Base-by-base conservation (phyloP, 2,329 filamentous ascomycete species). In the Metarhizium humberi region DNA sequence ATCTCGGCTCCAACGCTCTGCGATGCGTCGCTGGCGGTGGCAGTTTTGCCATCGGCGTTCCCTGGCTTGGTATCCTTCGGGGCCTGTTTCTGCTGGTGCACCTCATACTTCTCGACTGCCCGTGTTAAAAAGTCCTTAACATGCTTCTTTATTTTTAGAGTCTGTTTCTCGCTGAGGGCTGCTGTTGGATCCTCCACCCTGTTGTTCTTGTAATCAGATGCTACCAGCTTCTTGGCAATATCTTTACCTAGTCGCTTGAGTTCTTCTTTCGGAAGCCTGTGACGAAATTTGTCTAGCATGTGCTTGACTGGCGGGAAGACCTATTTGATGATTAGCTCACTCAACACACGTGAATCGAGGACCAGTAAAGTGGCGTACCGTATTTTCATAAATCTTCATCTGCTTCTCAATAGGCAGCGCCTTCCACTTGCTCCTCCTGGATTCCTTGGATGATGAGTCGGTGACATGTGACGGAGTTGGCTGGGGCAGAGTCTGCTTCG, bases 321-420 rank as follows among this genome's bases (percentile, higher is more conserved):
- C 90, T 94, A 61, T 6, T 14, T n/a, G 36, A 20, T 1, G 25
- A 30, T 52, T 16, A 53, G 52, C 11, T 16, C 20, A 29, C n/a
- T 16, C 20, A 29, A 30, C 3, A 18, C 25, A 48, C 18, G 47
- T 57, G 66, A 54, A 46, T 40, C 25, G 25, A 36, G 43, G 32
- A 57, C 65, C 59, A 64, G 20, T 13, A 14, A 13, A 30, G n/a
- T 30, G 45, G 14, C 88, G 69, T 78, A 95, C 90, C 52, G 91
- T 95, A 66, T 92, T 92, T 70, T 96, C 92, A 64, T 96, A 97
- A 2, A 96, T 78, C 74, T 90, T 96, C 81, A 91, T 95, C 71
- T 94, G 90, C 72, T 96, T 96, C 61, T 96, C 92, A 61, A 84
- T 69, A 1, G 86, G 77, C 36, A 86, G 69, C 57, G 78, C 79